phyloP scores from a whole-genome alignment of 1,139 yeast species.

The Scheffersomyces titani region DNA sequence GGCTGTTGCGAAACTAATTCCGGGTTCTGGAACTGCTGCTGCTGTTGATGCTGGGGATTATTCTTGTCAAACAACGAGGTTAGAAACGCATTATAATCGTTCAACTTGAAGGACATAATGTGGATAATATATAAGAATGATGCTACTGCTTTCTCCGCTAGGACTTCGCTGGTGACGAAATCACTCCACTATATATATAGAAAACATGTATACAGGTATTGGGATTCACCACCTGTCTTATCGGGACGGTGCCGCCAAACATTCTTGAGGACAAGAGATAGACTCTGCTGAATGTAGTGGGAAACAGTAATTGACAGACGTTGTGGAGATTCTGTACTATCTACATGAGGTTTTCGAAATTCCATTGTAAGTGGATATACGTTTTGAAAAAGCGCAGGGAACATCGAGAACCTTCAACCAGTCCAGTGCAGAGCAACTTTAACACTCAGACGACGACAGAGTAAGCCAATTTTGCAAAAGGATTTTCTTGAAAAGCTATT shows the following conservation, averaged over 20 bases:
- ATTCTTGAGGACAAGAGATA: not conserved
- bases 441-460: not conserved
- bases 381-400: not conserved
- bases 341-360: not conserved
- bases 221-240: not conserved
- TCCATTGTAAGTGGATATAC: not conserved
- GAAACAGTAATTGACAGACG: not conserved
- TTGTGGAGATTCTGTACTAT: not conserved
- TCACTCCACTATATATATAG: not conserved
- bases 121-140: not conserved
- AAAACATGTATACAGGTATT: not conserved
- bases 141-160: not conserved
- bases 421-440: not conserved
- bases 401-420: not conserved
- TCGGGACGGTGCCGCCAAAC: not conserved
- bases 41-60: slow-evolving; percentile 4
- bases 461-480: not conserved
- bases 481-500: not conserved
- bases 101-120: slow-evolving; percentile 30
- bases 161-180: not conserved
- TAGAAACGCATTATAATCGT: slow-evolving; percentile 35
- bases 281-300: not conserved
- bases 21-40: slow-evolving; percentile 4
- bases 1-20: slow-evolving; percentile 1
- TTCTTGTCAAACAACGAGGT: slow-evolving; percentile 29